Conservation (phyloP, 2,329 filamentous ascomycete genomes). For the Bipolaris gigantea region DNA sequence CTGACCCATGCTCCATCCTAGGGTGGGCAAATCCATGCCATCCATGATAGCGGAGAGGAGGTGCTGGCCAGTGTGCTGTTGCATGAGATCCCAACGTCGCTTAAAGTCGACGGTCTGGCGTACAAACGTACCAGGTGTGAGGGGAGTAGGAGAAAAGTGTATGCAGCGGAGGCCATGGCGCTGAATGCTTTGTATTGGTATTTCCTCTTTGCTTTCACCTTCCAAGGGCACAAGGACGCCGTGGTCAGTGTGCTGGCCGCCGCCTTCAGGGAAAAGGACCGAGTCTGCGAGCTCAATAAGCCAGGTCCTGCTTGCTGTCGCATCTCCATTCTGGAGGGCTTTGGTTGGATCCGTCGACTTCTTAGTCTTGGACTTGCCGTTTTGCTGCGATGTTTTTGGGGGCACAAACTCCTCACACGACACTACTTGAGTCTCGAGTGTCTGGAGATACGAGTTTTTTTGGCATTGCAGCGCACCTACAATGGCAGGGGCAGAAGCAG, state of each 20-base stretch:
- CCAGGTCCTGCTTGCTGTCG: conserved; percentile 24
- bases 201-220: conserved; percentile 15
- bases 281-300: conserved; percentile 39
- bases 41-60: conserved; percentile 41
- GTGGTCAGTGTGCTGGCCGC: conserved; percentile 39
- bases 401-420: conserved; percentile 35
- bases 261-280: conserved; percentile 40
- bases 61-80: conserved; percentile 43
- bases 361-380: conserved; percentile 31
- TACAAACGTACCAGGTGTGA: conserved; percentile 67
- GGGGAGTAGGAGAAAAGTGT: conserved; percentile 82
- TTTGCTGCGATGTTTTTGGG: conserved; percentile 20
- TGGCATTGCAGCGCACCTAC: conserved; percentile 40
- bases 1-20: conserved; percentile 39
- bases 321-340: conserved; percentile 9
- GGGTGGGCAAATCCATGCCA: conserved; percentile 31
- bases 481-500: conserved; percentile 22
- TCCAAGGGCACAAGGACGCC: conserved; percentile 31
- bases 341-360: conserved; percentile 32
- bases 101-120: conserved; percentile 34
- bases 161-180: conserved; percentile 61
- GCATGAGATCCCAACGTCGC: conserved; percentile 41
- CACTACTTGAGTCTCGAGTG: conserved; percentile 36
- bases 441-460: conserved; percentile 37
- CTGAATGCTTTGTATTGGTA: conserved; percentile 36